phyloP scores from a whole-genome alignment of 257 asterid species.

The Datura wrightii region DNA sequence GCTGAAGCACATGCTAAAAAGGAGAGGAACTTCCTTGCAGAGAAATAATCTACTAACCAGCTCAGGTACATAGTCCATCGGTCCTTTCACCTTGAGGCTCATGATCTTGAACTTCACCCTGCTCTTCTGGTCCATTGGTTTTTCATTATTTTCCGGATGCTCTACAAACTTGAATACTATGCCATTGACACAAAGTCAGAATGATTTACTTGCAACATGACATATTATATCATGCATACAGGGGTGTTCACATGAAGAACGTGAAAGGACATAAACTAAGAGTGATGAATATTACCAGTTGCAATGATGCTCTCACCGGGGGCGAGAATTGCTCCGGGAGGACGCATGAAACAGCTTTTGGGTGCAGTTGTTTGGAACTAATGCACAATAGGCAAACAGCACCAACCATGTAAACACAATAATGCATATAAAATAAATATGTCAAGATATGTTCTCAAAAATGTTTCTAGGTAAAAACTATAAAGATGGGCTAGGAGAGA shows the following conservation, averaged over 20 bases:
- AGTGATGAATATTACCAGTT: slow-evolving; percentile 60
- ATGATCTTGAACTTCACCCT: slow-evolving; percentile 91
- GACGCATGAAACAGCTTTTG: slow-evolving; percentile 97
- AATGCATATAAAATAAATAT: not conserved
- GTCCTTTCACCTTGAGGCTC: slow-evolving; percentile 92
- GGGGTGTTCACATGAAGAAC: not conserved
- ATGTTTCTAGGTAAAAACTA: not conserved
- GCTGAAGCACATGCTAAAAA: not conserved
- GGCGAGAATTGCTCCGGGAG: slow-evolving; percentile 93
- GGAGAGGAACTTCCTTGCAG: slow-evolving; percentile 9
- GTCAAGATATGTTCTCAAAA: slow-evolving; percentile 18
- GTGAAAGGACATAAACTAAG: slow-evolving; percentile 2
- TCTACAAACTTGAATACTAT: slow-evolving; percentile 96
- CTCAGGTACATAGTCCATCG: slow-evolving; percentile 90
- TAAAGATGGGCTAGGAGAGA: not conserved
- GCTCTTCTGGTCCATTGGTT: slow-evolving; percentile 89
- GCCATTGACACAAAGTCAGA: slow-evolving; percentile 40
- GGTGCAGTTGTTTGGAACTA: slow-evolving; percentile 98
- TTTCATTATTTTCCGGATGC: slow-evolving; percentile 91
- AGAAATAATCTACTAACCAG: slow-evolving; percentile 62
- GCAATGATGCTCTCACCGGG: slow-evolving; percentile 95
- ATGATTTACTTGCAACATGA: not conserved
- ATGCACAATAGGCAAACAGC: slow-evolving; percentile 39
- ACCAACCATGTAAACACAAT: slow-evolving; percentile 33
- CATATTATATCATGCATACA: not conserved